A percentile compares a stretch with the other conserved stretches of the same genome.
phyloP scores from a whole-genome alignment of 495 filamentous ascomycete genomes.

The Melanomma pulvis-pyrius region DNA sequence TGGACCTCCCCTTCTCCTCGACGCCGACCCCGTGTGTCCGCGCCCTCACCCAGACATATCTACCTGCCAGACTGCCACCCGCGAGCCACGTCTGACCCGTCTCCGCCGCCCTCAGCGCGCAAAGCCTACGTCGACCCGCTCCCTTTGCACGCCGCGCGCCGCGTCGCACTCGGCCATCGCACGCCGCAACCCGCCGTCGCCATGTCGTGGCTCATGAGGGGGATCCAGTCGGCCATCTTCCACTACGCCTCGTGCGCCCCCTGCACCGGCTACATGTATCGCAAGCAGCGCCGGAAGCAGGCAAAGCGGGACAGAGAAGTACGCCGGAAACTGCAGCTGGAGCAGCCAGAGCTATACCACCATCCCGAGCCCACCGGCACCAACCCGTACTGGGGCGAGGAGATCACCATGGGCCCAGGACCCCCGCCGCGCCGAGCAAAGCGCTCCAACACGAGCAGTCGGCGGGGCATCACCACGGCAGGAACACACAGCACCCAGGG shows the following conservation, averaged over 20 bases:
- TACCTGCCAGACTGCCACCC: neutral
- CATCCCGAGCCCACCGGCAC: slow-evolving; percentile 82
- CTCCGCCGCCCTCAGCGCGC: neutral
- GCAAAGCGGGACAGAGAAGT: slow-evolving; percentile 63
- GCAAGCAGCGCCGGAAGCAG: slow-evolving; percentile 66
- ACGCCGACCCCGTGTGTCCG: slow-evolving; percentile 15
- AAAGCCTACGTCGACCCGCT: neutral
- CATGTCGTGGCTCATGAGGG: slow-evolving; percentile 38
- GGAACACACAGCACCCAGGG: slow-evolving; percentile 36
- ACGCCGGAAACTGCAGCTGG: slow-evolving; percentile 60
- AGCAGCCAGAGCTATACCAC: slow-evolving; percentile 71
- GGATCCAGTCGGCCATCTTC: slow-evolving; percentile 78
- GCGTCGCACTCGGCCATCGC: neutral
- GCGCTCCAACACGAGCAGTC: slow-evolving; percentile 54
- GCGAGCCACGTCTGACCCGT: neutral
- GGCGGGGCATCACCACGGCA: slow-evolving; percentile 54
- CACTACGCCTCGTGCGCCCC: slow-evolving; percentile 84
- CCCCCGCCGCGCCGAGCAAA: slow-evolving; percentile 64
- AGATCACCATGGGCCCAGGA: slow-evolving; percentile 77
- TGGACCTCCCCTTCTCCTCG: neutral
- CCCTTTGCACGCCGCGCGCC: neutral
- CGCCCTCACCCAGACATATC: slow-evolving; percentile 3
- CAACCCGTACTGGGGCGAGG: slow-evolving; percentile 83
- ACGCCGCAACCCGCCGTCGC: neutral
- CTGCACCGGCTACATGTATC: slow-evolving; percentile 66